Base-by-base conservation (phyloP, 1,284 basidiomycete genomes). In the Phlebopus sp. region DNA sequence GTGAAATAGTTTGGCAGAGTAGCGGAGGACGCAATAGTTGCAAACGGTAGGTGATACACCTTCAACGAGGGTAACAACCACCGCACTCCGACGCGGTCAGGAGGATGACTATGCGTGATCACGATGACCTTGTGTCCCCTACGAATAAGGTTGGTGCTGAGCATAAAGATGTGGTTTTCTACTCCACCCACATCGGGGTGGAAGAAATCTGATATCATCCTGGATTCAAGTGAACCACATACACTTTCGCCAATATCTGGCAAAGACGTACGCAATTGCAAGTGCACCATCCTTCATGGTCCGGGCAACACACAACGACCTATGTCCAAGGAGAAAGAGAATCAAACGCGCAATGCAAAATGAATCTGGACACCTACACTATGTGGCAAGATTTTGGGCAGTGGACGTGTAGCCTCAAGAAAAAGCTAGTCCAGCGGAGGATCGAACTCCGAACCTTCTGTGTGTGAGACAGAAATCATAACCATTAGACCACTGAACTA, bases 191-290 rank as follows among this genome's bases (percentile, higher is more conserved):
- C 87, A 53, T 85, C 81, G 0, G 96, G 96, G 63, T 92, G 86
- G 72, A 98, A 99, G 74, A 98, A 99, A 69, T 99, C 96, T 41
- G 86, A 92, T 40, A 98, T 83, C 90, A 99, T 94, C 21, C 92
- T 95, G 41, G 9, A 2, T 23, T 17, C 2, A 53, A 35, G 51
- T 54, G 17, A 4, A 32, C 27, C 8, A 21, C 5, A 29, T 2
- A 8, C 29, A 9, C 7, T 42, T 21, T 21, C 19, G 14, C 11
- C 15, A 27, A 17, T 42, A 15, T n/a, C 1, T 21, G 13, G n/a
- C 2, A 5, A 21, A 35, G 37, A 44, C 63, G 47, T 55, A 64
- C 63, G 63, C 63, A 32, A 64, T 66, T 4, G 63, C 62, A 43
- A 66, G 55, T 7, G 40, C 19, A 14, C 30, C 63, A 52, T 63